Evolutionary conservation across 2,329 filamentous ascomycete genomes (phyloP), one percentile per base, ranked within the genome.

Genomic region (Nemania abortiva): DNA sequence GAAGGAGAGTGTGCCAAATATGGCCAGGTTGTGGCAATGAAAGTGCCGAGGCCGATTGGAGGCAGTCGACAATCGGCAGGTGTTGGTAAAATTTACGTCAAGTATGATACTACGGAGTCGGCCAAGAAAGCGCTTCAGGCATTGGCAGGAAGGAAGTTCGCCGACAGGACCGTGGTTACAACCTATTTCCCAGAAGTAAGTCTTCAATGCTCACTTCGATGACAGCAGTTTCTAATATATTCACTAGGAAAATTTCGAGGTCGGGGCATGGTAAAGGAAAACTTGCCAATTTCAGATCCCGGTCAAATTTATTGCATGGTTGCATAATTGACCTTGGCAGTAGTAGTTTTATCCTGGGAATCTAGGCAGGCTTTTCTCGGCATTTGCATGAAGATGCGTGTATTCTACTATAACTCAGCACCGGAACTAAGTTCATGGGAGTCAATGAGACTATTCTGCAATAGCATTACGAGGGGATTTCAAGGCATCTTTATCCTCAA

Each of bases 71-170:
- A 96, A 79, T 93, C 91, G 24, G 89, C 93, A 34, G 96, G 96
- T 55, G 94, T 99, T 24, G 96, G 96, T 79, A 99, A 98, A 86
- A 98, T 99, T 74, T 99, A 91, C 79, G 91, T 99, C 84, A 98
- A 98, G 80, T 99, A 94, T 78, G 93, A 96, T 72, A 88, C 86
- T 2, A 84, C 88, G 2, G 93, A 94, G 59, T 89, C 91, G 9
- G 93, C 95, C 22, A 91, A 92, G 71, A 95, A 93, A 77, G 97
- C 96, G 7, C 85, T 99, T 65, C 90, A 91, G 76, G 91, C 94
- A n/a, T 85, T 99, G 75, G 96, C 97, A 34, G 96, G 96, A 55
- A 89, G 97, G 73, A 98, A 98, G 80, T 99, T 99, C 79, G 93
- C 95, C 0, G 94, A 98, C 82, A 89, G 97, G 75, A 99, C 96